Evolutionary conservation across 1,284 basidiomycete genomes (phyloP).

Genomic region (Pterulicium gracile): DNA sequence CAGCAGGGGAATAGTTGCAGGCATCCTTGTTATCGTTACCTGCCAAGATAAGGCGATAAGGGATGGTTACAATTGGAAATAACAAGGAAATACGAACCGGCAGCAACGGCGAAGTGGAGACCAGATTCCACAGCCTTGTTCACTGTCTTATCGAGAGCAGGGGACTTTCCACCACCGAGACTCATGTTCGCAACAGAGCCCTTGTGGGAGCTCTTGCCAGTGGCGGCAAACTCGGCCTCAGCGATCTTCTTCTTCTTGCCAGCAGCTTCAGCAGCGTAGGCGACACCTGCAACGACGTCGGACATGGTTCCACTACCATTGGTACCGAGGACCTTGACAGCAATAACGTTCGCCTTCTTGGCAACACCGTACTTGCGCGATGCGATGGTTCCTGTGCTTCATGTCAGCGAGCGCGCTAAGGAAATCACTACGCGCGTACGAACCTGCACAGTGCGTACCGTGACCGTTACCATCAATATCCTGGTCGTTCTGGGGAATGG

Average conservation of each 20-base stretch:
- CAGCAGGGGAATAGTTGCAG: conserved; percentile 77
- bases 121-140: conserved; percentile 78
- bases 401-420: neutral
- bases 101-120: conserved; percentile 92
- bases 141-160: conserved; percentile 77
- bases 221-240: conserved; percentile 47
- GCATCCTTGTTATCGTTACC: conserved; percentile 63
- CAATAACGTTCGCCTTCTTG: conserved; percentile 86
- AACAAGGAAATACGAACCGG: conserved; percentile 40
- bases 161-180: conserved; percentile 93
- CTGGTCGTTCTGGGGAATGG: conserved; percentile 67
- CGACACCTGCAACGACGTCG: conserved; percentile 84
- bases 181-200: conserved; percentile 98
- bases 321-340: conserved; percentile 94
- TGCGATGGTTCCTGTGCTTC: conserved; percentile 49
- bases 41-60: conserved; percentile 14
- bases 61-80: neutral
- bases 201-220: conserved; percentile 73
- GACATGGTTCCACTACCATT: conserved; percentile 95
- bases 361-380: conserved; percentile 86
- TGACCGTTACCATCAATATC: conserved; percentile 72
- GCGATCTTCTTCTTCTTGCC: conserved; percentile 45
- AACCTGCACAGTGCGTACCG: conserved; percentile 71
- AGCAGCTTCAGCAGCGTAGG: conserved; percentile 72
- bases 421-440: neutral